phyloP scores from a whole-genome alignment of 78 protist genomes.

The Goniomonas avonlea region DNA sequence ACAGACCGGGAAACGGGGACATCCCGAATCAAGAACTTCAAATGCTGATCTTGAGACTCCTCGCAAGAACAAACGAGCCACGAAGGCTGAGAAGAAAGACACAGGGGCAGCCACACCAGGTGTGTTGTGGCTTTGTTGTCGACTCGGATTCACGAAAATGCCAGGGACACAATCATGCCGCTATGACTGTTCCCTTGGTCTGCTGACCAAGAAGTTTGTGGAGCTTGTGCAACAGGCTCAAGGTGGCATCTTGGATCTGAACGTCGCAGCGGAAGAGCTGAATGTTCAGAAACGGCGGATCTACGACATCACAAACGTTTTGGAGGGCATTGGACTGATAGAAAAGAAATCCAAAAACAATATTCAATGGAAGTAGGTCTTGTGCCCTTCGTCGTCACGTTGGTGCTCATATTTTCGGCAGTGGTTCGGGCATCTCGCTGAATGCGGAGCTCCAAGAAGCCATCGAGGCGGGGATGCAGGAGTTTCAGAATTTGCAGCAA shows the following conservation, averaged over 20 bases:
- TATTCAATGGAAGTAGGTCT: constrained; percentile 72
- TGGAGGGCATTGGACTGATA: constrained; percentile 78
- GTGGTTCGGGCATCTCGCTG: not conserved
- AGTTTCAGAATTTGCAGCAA: constrained; percentile 12
- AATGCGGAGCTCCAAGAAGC: not conserved
- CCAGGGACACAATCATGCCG: not conserved
- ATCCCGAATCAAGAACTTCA: no score
- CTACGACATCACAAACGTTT: constrained; percentile 90
- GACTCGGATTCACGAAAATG: no score
- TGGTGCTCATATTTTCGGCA: not conserved
- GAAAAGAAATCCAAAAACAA: constrained; percentile 83
- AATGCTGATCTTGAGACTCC: no score
- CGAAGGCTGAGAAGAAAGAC: no score
- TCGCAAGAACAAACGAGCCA: no score
- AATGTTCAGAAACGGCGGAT: constrained; percentile 82
- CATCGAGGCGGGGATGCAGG: constrained; percentile 12
- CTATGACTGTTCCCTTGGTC: constrained; percentile 36
- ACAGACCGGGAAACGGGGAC: no score
- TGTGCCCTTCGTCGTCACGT: not conserved
- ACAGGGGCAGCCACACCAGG: no score
- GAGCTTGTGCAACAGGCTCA: constrained; percentile 19
- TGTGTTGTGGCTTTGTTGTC: no score
- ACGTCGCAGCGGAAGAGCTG: constrained; percentile 49
- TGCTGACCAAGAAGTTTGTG: constrained; percentile 43
- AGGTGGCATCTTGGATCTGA: constrained; percentile 65